Percentiles rank a stretch among this genome's conserved stretches.
Evolutionary conservation across 768 basidiomycete genomes (phyloP).

Genomic region (Tylopilus vinaceipallidus): DNA sequence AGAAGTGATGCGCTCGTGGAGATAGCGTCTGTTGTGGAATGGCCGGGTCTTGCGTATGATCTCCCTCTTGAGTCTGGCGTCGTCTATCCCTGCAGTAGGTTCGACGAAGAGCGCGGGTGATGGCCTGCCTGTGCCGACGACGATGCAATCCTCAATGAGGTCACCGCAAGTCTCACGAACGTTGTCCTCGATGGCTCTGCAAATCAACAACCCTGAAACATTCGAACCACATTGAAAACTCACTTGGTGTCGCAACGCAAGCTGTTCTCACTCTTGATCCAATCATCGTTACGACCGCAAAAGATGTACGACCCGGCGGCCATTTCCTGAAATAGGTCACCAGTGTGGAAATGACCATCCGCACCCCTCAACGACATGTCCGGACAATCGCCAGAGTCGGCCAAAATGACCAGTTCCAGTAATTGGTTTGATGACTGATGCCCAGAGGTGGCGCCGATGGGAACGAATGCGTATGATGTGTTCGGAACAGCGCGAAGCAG

Average conservation of each 20-base stretch:
- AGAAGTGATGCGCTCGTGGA: constrained; percentile 74
- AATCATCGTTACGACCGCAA: constrained; percentile 77
- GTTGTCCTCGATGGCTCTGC: constrained; percentile 75
- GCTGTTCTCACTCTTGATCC: constrained; percentile 82
- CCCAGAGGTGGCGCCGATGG: constrained; percentile 44
- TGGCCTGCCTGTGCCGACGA: constrained; percentile 74
- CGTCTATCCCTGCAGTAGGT: constrained; percentile 50
- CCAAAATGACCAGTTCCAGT: constrained; percentile 67
- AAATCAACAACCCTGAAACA: constrained; percentile 2
- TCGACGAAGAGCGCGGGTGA: constrained; percentile 78
- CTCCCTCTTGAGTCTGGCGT: constrained; percentile 61
- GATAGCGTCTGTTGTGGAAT: constrained; percentile 73
- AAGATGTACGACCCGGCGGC: constrained; percentile 57
- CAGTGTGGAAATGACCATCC: constrained; percentile 78
- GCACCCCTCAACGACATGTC: constrained; percentile 50
- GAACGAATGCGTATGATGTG: constrained; percentile 65
- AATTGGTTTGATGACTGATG: constrained; percentile 57
- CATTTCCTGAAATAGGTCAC: constrained; percentile 74
- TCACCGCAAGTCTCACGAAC: constrained; percentile 60
- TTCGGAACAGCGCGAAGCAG: constrained; percentile 59
- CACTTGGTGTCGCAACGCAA: constrained; percentile 75
- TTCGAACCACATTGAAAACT: constrained; percentile 14
- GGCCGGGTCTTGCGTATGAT: constrained; percentile 70
- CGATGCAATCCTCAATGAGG: constrained; percentile 70
- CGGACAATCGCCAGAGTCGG: constrained; percentile 69